phyloP scores from a whole-genome alignment of 192 early-diverging fungal genomes.

The Obelidium mucronatum region DNA sequence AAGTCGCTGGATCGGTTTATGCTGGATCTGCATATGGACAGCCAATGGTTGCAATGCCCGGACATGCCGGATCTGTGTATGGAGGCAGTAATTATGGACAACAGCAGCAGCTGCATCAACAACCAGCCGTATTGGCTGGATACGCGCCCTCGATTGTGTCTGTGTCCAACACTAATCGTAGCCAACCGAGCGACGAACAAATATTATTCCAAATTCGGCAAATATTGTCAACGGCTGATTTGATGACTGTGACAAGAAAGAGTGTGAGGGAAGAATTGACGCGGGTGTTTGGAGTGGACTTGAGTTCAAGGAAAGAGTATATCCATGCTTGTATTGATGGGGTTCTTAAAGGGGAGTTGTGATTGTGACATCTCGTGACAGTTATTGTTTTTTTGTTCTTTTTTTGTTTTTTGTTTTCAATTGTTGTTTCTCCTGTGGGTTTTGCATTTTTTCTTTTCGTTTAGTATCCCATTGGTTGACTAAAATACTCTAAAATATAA shows the following conservation, averaged over 20 bases:
- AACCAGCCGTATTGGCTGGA: neutral
- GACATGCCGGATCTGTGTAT: neutral
- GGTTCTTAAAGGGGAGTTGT: conserved; percentile 59
- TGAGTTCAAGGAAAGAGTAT: conserved; percentile 83
- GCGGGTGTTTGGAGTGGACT: conserved; percentile 80
- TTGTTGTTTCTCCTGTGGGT: neutral
- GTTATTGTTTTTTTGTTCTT: no score
- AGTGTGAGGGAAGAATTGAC: conserved; percentile 87
- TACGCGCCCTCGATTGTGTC: conserved; percentile 16
- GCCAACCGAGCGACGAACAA: conserved; percentile 57
- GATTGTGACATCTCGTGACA: neutral
- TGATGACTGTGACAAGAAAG: conserved; percentile 99
- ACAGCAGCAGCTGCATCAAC: neutral
- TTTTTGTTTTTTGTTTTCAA: no score
- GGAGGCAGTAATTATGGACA: neutral
- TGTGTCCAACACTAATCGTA: conserved; percentile 27
- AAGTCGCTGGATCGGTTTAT: conserved; percentile 43
- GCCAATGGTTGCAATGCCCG: conserved; percentile 1
- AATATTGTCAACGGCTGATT: conserved; percentile 87
- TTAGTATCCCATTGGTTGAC: no score
- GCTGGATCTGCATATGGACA: conserved; percentile 32
- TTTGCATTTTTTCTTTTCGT: neutral
- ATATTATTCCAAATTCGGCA: conserved; percentile 60
- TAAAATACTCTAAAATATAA: no score
- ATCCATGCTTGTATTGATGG: conserved; percentile 90